phyloP scores from a whole-genome alignment of 768 basidiomycete genomes.

The Lyophyllum semitale region DNA sequence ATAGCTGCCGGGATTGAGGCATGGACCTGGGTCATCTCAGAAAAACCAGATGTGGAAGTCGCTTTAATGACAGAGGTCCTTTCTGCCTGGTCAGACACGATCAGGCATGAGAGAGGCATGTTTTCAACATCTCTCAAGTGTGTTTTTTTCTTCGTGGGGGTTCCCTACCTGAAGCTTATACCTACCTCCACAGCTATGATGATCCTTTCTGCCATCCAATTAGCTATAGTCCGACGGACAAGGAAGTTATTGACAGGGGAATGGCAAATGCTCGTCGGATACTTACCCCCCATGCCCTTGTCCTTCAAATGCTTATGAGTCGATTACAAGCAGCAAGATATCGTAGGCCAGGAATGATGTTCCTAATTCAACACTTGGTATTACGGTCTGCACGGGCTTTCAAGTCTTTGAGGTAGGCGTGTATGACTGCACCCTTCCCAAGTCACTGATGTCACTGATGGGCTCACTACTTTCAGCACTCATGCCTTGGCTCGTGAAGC shows the following conservation, averaged over 20 bases:
- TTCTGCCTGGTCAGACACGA: conserved; percentile 84
- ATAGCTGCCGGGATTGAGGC: conserved; percentile 88
- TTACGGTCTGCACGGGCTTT: conserved; percentile 75
- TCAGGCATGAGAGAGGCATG: conserved; percentile 76
- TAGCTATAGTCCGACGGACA: conserved; percentile 89
- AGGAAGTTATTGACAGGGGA: conserved; percentile 76
- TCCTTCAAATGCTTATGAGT: conserved; percentile 88
- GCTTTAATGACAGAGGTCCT: conserved; percentile 84
- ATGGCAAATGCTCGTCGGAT: conserved; percentile 70
- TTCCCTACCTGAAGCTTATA: neutral
- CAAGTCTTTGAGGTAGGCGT: conserved; percentile 69
- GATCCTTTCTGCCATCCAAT: conserved; percentile 89
- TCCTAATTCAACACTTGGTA: conserved; percentile 82
- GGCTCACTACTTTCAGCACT: conserved; percentile 51
- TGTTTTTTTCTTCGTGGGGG: conserved; percentile 25
- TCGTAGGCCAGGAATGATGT: conserved; percentile 80
- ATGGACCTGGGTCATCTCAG: conserved; percentile 95
- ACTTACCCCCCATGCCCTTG: conserved; percentile 79
- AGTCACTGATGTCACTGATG: conserved; percentile 9
- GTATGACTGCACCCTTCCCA: neutral
- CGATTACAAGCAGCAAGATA: conserved; percentile 94
- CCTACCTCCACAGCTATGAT: conserved; percentile 57
- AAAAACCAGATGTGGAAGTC: conserved; percentile 81
- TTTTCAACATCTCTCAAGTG: conserved; percentile 85
- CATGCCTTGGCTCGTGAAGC: conserved; percentile 91